A percentile compares a stretch with the other conserved stretches of the same genome.
Evolutionary conservation across 2,329 filamentous ascomycete species (phyloP).

Genomic region (Aspergillus niger): DNA sequence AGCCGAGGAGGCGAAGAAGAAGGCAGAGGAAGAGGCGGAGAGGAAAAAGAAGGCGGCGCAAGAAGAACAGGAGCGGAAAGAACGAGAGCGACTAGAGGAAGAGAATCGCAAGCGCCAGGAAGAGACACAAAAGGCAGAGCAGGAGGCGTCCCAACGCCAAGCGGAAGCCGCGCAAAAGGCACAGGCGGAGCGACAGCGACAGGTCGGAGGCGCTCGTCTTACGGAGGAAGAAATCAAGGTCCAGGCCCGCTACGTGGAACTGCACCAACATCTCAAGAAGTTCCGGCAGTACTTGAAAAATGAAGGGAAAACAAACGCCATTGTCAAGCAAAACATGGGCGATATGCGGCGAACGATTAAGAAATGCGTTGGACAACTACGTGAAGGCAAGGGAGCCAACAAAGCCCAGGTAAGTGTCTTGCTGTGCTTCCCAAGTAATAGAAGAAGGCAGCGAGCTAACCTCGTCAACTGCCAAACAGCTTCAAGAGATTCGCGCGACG

Average conservation of each 20-base stretch:
- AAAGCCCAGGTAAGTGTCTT: constrained; percentile 52
- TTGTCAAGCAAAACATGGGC: constrained; percentile 67
- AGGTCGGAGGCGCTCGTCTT: constrained; percentile 31
- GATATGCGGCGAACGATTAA: constrained; percentile 71
- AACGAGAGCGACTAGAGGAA: constrained; percentile 35
- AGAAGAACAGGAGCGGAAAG: constrained; percentile 36
- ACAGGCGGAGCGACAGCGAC: constrained; percentile 31
- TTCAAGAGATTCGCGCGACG: constrained; percentile 51
- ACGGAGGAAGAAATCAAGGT: constrained; percentile 43
- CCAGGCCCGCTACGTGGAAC: constrained; percentile 53
- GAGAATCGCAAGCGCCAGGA: constrained; percentile 38
- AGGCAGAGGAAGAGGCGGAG: constrained; percentile 38
- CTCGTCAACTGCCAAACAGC: constrained; percentile 15
- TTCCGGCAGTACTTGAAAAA: constrained; percentile 57
- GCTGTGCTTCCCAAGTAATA: not conserved
- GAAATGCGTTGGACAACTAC: constrained; percentile 70
- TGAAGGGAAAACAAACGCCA: constrained; percentile 58
- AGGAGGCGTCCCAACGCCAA: constrained; percentile 31
- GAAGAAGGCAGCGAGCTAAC: constrained; percentile 14
- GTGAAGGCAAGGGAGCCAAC: constrained; percentile 65
- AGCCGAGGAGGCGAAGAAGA: constrained; percentile 41
- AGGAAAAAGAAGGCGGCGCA: constrained; percentile 41
- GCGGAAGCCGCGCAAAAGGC: constrained; percentile 30
- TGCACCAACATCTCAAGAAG: constrained; percentile 69
- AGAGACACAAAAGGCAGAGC: constrained; percentile 30